Conservation (phyloP, 2,329 filamentous ascomycete genomes). For the Pseudogymnoascus sp. region DNA sequence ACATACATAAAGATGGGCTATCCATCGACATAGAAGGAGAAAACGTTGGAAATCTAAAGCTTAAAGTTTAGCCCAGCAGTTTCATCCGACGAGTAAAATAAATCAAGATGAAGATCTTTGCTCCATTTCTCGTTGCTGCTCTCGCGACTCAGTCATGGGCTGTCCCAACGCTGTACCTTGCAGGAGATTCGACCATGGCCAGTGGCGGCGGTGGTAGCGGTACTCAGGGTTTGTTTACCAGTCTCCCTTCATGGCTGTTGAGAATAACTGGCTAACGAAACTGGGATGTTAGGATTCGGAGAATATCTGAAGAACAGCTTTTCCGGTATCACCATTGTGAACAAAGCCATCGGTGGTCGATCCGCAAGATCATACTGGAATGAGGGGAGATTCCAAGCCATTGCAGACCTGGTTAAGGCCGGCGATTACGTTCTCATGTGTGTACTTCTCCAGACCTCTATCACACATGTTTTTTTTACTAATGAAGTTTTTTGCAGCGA, state of each 20-base stretch:
- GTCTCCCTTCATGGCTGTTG: not conserved
- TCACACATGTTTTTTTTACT: conserved; percentile 40
- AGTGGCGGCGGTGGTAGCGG: conserved; percentile 37
- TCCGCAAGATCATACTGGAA: conserved; percentile 59
- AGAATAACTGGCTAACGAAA: conserved; percentile 13
- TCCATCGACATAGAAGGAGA: not conserved
- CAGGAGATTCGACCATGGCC: conserved; percentile 58
- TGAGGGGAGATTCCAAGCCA: conserved; percentile 55
- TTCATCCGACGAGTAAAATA: not conserved
- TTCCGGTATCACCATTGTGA: conserved; percentile 44
- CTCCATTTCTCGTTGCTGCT: conserved; percentile 15
- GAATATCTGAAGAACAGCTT: conserved; percentile 49
- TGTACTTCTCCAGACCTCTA: not conserved
- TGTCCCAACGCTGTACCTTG: conserved; percentile 43
- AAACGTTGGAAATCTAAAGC: not conserved
- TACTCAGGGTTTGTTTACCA: conserved; percentile 31
- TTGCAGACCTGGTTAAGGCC: conserved; percentile 38
- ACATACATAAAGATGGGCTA: not conserved
- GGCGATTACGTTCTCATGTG: conserved; percentile 60
- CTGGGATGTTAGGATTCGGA: conserved; percentile 49
- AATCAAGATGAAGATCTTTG: conserved; percentile 17
- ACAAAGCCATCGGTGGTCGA: conserved; percentile 59
- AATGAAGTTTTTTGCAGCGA: conserved; percentile 47
- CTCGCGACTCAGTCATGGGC: conserved; percentile 19
- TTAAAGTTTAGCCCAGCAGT: not conserved